Base-by-base conservation (phyloP, 2,329 filamentous ascomycete genomes). In the Penicillium sp. region DNA sequence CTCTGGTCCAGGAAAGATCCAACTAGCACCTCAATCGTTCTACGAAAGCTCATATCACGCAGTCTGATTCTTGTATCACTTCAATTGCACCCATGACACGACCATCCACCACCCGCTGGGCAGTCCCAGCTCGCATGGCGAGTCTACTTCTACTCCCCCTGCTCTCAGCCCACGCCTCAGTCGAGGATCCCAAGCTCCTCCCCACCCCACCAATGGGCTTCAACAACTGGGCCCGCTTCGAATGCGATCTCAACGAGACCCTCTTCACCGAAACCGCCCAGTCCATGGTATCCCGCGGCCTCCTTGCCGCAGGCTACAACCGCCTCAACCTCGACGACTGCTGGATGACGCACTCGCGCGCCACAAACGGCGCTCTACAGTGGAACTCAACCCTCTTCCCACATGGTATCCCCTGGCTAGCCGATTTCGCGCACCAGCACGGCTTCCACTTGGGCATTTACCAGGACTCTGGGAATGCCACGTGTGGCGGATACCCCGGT, bases 191-290 rank as follows among this genome's bases (percentile, higher is more conserved):
- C 6, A 55, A 35, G 16, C 59, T 78, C 10, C 69, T 77, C 31
- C 66, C 75, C 24, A 70, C 71, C 4, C 79, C 81, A 1, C 80
- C 81, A 10, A 83, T 83, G 81, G 81, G 79, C 24, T 83, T 81
- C 73, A 82, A 82, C 66, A 80, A 80, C 62, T 83, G 81, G 81
- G 73, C 80, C 1, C 77, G 79, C 37, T 80, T 80, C 66, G 72
- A 74, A 70, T 82, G 79, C 64, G 75, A 77, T 51, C 75, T 82
- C 22, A 82, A 81, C 60, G 77, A 83, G 61, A 76, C 77, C 4
- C 69, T 83, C 4, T 82, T 83, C 58, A 74, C 76, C 6, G 70
- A 79, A 6, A 82, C 80, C 0, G 81, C 81, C 2, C 74, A 81
- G 40, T 70, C 78, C 18, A 82, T 82, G 77, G 59, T 69, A 4